Evolutionary conservation across 1,284 basidiomycete species (phyloP).

Genomic region (Ganoderma sinense): DNA sequence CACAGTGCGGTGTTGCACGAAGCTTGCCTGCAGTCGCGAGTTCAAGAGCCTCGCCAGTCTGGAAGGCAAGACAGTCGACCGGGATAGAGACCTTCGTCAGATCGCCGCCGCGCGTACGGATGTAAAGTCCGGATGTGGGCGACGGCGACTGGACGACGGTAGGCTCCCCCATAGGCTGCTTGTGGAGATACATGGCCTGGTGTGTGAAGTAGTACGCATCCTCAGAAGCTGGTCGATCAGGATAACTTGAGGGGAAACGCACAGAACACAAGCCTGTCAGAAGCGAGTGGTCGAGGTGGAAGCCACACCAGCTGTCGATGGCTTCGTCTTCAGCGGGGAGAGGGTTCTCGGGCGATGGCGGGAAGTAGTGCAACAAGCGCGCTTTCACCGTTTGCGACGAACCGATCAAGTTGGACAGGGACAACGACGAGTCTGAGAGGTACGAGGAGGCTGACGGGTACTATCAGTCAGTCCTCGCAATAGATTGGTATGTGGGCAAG

Average conservation of each 20-base stretch:
- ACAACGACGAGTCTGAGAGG: slow-evolving; percentile 67
- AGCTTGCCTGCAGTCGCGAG: slow-evolving; percentile 81
- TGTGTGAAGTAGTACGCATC: not conserved
- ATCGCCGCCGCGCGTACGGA: slow-evolving; percentile 80
- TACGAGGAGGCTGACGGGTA: slow-evolving; percentile 60
- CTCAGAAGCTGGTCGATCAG: not conserved
- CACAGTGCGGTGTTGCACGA: slow-evolving; percentile 91
- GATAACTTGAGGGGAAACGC: slow-evolving; percentile 29
- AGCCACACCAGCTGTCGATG: slow-evolving; percentile 85
- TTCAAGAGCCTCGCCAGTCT: slow-evolving; percentile 93
- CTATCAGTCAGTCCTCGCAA: not conserved
- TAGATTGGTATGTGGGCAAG: not conserved
- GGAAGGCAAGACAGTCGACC: slow-evolving; percentile 83
- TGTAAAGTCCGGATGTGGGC: slow-evolving; percentile 84
- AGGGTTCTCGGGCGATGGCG: slow-evolving; percentile 55
- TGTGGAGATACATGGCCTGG: slow-evolving; percentile 82
- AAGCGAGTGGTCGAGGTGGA: slow-evolving; percentile 87
- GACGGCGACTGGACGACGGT: slow-evolving; percentile 71
- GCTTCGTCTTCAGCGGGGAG: slow-evolving; percentile 61
- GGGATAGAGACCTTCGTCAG: slow-evolving; percentile 88
- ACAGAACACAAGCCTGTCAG: slow-evolving; percentile 91
- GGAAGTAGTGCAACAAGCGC: slow-evolving; percentile 91
- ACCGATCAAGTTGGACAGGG: slow-evolving; percentile 68
- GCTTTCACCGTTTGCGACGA: slow-evolving; percentile 82
- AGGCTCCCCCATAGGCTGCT: slow-evolving; percentile 49